Conservation (phyloP, 2,329 filamentous ascomycete species). For the Scedosporium apiospermum region DNA sequence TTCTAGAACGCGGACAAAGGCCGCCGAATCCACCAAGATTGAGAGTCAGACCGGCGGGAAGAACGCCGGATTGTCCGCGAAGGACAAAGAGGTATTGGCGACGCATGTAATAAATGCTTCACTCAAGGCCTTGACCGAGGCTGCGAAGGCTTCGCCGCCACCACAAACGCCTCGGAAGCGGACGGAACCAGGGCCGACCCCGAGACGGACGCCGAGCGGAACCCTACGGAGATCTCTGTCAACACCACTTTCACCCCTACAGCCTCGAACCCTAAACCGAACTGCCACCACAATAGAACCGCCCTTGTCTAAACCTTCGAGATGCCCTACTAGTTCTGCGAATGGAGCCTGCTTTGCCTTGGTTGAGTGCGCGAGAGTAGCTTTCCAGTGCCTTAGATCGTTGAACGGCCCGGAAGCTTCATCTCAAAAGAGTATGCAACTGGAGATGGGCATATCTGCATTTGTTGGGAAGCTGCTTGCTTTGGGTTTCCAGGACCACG, state of each 20-base stretch:
- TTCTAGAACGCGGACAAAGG: not conserved
- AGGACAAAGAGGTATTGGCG: constrained; percentile 57
- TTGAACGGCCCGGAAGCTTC: constrained; percentile 32
- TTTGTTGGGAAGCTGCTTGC: constrained; percentile 57
- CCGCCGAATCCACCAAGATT: not conserved
- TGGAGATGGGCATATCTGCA: constrained; percentile 65
- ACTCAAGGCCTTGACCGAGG: constrained; percentile 60
- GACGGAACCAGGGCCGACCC: constrained; percentile 21
- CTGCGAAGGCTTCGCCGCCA: constrained; percentile 39
- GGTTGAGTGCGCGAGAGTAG: constrained; percentile 60
- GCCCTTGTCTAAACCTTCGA: constrained; percentile 21
- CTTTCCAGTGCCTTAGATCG: constrained; percentile 54
- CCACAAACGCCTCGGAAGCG: constrained; percentile 20
- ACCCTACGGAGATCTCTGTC: constrained; percentile 45
- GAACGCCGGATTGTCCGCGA: constrained; percentile 32
- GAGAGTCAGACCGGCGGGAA: not conserved
- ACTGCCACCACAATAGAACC: constrained; percentile 42
- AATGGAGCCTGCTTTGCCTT: constrained; percentile 42
- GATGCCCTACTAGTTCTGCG: constrained; percentile 15
- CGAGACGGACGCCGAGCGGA: constrained; percentile 26
- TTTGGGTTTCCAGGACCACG: constrained; percentile 56
- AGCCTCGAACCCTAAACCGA: constrained; percentile 52
- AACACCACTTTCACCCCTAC: constrained; percentile 48
- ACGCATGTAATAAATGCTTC: constrained; percentile 64
- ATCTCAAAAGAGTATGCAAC: constrained; percentile 35